Conservation (phyloP, 805 yeast genomes). For the Lipomyces sp. region DNA sequence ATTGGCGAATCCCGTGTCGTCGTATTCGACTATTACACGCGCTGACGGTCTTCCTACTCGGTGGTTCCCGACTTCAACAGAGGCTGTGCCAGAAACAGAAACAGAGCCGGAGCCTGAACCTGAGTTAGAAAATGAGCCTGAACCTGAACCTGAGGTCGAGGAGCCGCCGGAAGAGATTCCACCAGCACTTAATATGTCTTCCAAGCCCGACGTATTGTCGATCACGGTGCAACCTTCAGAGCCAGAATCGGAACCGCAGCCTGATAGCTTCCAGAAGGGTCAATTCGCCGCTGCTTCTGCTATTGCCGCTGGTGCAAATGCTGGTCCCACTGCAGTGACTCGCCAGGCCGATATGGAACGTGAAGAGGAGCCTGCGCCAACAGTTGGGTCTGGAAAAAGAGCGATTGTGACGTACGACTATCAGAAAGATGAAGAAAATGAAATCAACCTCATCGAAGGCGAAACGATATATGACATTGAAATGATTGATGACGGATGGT, state of each 20-base stretch:
- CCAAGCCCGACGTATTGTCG: slow-evolving; percentile 11
- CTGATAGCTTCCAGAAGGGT: slow-evolving; percentile 35
- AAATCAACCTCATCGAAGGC: slow-evolving; percentile 68
- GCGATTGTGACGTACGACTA: slow-evolving; percentile 87
- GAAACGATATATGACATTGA: slow-evolving; percentile 70
- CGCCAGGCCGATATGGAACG: slow-evolving; percentile 18
- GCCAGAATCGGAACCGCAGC: slow-evolving; percentile 29
- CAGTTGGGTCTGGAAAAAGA: slow-evolving; percentile 40
- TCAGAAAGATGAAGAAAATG: slow-evolving; percentile 76
- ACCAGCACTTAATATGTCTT: slow-evolving; percentile 13
- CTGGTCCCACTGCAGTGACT: slow-evolving; percentile 24
- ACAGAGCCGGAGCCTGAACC: slow-evolving; percentile 30
- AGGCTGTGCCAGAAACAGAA: slow-evolving; percentile 21
- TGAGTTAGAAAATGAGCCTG: slow-evolving; percentile 37
- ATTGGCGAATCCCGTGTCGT: slow-evolving; percentile 37
- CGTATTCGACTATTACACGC: slow-evolving; percentile 25
- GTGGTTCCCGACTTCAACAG: slow-evolving; percentile 10
- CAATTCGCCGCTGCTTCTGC: slow-evolving; percentile 43
- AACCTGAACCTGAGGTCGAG: slow-evolving; percentile 19
- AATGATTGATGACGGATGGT: slow-evolving; percentile 79
- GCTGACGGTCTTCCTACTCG: slow-evolving; percentile 23
- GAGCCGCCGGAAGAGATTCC: slow-evolving; percentile 13
- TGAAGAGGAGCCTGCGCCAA: slow-evolving; percentile 32
- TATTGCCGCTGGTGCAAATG: slow-evolving; percentile 37
- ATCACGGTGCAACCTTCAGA: slow-evolving; percentile 19